phyloP scores from a whole-genome alignment of 139 green algal species.

The Chlorella sp. region DNA sequence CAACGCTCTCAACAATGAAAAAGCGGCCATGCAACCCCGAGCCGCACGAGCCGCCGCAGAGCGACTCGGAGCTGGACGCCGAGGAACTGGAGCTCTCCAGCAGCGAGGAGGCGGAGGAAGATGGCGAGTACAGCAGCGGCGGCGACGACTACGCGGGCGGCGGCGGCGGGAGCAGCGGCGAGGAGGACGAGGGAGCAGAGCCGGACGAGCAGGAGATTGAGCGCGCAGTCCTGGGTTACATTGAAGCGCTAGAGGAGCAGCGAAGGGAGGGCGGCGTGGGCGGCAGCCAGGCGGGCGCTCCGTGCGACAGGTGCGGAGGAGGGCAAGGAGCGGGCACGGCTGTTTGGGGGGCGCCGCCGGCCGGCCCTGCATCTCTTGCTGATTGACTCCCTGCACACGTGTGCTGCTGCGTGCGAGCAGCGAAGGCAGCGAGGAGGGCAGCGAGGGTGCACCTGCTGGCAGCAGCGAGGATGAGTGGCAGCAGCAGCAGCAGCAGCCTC shows the following conservation, averaged over 20 bases:
- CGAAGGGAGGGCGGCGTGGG: background rate
- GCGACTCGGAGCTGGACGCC: slow-evolving; percentile 10
- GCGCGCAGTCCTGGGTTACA: slow-evolving; percentile 61
- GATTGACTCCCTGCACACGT: background rate
- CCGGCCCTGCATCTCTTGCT: too few species aligned
- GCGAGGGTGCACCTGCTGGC: slow-evolving; percentile 21
- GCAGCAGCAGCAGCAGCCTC: background rate
- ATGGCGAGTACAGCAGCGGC: slow-evolving; percentile 15
- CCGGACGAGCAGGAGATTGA: slow-evolving; percentile 52
- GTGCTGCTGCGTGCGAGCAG: background rate
- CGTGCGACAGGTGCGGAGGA: slow-evolving; percentile 1
- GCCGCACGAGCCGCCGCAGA: background rate
- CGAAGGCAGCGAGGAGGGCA: slow-evolving; percentile 17
- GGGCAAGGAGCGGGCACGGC: background rate
- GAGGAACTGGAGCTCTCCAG: slow-evolving; percentile 47
- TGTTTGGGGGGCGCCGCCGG: too few species aligned
- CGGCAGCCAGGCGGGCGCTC: slow-evolving; percentile 1
- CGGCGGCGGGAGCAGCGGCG: slow-evolving; percentile 24
- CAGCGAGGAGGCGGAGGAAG: slow-evolving; percentile 46
- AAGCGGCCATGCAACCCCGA: background rate
- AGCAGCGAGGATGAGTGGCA: background rate
- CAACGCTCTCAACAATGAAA: too few species aligned
- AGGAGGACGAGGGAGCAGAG: slow-evolving; percentile 37
- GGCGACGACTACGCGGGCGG: slow-evolving; percentile 16
- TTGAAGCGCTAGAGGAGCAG: slow-evolving; percentile 14